Evolutionary conservation across 371 early-diverging fungal species (phyloP), one percentile per base, ranked within the genome.

Genomic region (Mortierella sp.): DNA sequence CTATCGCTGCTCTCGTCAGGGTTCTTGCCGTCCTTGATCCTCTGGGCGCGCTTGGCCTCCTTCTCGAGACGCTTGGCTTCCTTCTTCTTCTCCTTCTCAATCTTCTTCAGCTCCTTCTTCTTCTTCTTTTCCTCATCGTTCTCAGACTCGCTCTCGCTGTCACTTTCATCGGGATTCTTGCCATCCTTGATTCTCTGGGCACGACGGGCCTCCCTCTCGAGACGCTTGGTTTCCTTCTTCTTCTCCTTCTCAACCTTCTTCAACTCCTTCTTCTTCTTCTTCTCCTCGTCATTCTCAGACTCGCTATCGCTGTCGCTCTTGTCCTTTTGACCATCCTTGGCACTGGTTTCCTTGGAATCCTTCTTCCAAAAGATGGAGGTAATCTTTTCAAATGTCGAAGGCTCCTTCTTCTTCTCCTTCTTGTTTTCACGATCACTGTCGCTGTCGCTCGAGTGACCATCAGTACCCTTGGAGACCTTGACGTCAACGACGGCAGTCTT

Each of bases 351-450:
- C 58, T 58, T 45, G 16, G 50, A 16, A 16, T 14, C 14, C 60
- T 70, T 47, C 28, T 65, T 29, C 46, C 37, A 37, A 37, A 37
- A 37, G 37, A 37, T 37, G 37, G 37, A 37, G 37, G 19, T 53
- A 16, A 23, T 53, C 53, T 53, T 53, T 11, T 53, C 23, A 19
- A 23, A 23, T 11, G 19, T 23, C 53, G 37, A 37, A 3, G 19
- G 45, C 18, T 67, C 53, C 60, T 67, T 55, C 43, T 47, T 28
- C 60, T 60, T 67, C 26, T 59, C n/a, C 21, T 43, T 23, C 25
- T 68, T 47, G 47, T 71, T 57, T 21, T 55, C 65, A 23, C 51
- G 59, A 2, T 66, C 53, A 18, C 51, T 62, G 18, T 57, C 61
- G 26, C 57, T 47, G 37, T 70, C 63, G 16, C 21, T 45, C 1